Percentiles rank a stretch among this genome's conserved stretches.
Evolutionary conservation across 352 stramenopile species (phyloP).

Genomic region (Phytophthora melonis): DNA sequence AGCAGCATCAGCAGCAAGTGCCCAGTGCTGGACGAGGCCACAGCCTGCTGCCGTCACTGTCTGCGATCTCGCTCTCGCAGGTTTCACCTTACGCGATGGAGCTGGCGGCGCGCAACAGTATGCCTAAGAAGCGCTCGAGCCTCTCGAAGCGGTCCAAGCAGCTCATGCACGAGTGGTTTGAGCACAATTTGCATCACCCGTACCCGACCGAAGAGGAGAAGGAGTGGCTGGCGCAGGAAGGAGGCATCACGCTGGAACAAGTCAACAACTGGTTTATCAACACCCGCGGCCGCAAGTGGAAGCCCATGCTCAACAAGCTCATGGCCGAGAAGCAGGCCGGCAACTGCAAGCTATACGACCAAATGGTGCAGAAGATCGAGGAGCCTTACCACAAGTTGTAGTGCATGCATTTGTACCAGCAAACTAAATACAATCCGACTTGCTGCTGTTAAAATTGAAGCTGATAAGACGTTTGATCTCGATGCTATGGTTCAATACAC

Average conservation of each 20-base stretch:
- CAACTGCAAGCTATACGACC: conserved; percentile 71
- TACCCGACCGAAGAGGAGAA: conserved; percentile 90
- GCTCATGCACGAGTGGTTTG: conserved; percentile 85
- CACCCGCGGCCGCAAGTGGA: conserved; percentile 87
- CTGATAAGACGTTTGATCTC: too few relatives aligned
- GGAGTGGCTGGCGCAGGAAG: conserved; percentile 63
- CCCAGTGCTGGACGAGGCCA: conserved; percentile 1
- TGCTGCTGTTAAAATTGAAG: too few relatives aligned
- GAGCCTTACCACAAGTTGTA: conserved; percentile 72
- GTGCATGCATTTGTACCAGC: background rate
- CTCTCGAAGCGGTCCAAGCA: conserved; percentile 78
- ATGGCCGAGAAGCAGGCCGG: conserved; percentile 73
- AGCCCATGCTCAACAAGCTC: conserved; percentile 80
- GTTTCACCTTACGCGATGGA: conserved; percentile 49
- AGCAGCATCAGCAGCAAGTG: conserved; percentile 14
- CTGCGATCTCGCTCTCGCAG: conserved; percentile 29
- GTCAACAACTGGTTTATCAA: conserved; percentile 94
- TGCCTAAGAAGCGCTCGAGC: conserved; percentile 78
- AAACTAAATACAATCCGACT: background rate
- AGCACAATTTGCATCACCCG: conserved; percentile 85
- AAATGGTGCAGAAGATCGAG: conserved; percentile 84
- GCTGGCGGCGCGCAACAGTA: conserved; percentile 40
- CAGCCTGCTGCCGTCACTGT: conserved; percentile 15
- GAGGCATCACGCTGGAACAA: conserved; percentile 86
- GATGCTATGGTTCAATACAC: too few relatives aligned